A percentile compares a stretch with the other conserved stretches of the same genome.
Evolutionary conservation across 805 yeast species (phyloP).

Genomic region (Blastobotrys peoriensis): DNA sequence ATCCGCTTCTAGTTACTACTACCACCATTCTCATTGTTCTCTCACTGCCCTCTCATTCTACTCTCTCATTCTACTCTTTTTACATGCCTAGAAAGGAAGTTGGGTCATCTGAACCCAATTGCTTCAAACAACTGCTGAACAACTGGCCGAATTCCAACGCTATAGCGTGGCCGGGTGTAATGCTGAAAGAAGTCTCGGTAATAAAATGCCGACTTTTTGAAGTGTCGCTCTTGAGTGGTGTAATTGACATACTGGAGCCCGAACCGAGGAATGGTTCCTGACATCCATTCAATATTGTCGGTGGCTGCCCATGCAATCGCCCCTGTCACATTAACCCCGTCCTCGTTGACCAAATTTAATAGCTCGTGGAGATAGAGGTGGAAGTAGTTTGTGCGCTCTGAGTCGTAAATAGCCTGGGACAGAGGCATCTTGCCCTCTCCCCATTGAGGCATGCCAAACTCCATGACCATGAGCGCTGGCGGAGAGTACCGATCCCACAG

Average conservation of each 20-base stretch:
- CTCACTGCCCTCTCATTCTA: too few species aligned
- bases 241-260: conserved; percentile 16
- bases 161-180: too few species aligned
- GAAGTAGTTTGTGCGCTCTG: conserved; percentile 28
- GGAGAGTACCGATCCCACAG: conserved; percentile 24
- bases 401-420: conserved; percentile 27
- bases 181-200: conserved; percentile 15
- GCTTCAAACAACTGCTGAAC: too few species aligned
- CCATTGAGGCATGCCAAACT: conserved; percentile 31
- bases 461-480: conserved; percentile 23
- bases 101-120: too few species aligned
- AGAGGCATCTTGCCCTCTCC: conserved; percentile 26
- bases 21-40: too few species aligned
- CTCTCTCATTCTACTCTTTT: too few species aligned
- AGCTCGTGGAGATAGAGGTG: conserved; percentile 26
- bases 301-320: conserved; percentile 31
- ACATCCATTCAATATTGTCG: conserved; percentile 33
- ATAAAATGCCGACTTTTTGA: conserved; percentile 16
- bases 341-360: conserved; percentile 22
- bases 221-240: conserved; percentile 8
- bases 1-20: too few species aligned
- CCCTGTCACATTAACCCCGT: conserved; percentile 27
- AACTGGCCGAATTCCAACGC: too few species aligned
- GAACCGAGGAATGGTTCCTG: conserved; percentile 13
- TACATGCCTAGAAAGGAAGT: too few species aligned